Evolutionary conservation across 148 eudicot species (phyloP).

Genomic region (Chenopodium quinoa): DNA sequence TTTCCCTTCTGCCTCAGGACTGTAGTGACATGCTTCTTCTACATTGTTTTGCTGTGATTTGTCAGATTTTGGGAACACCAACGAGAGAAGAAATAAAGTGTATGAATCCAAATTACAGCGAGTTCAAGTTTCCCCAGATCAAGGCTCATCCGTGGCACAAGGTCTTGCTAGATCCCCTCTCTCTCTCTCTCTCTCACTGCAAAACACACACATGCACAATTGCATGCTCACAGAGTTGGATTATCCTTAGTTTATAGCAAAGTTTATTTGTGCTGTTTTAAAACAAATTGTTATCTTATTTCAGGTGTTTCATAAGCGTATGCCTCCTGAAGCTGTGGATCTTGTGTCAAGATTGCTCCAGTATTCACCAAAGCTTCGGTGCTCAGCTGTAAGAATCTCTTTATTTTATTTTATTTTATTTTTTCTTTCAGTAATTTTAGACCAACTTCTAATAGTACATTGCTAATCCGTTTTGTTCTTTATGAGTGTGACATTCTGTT

Average conservation of each 20-base stretch:
- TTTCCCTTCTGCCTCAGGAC: background rate
- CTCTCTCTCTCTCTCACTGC: background rate
- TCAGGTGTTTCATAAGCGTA: slow-evolving; percentile 75
- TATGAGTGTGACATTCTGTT: background rate
- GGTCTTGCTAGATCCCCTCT: slow-evolving; percentile 35
- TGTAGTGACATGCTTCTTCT: background rate
- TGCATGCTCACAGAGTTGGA: too few species aligned
- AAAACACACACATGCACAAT: background rate
- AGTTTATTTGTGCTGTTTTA: background rate
- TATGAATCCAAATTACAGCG: slow-evolving; percentile 86
- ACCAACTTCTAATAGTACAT: too few species aligned
- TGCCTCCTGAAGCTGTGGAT: slow-evolving; percentile 87
- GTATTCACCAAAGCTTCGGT: slow-evolving; percentile 77
- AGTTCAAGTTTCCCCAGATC: slow-evolving; percentile 91
- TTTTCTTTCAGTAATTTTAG: background rate
- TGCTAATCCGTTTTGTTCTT: background rate
- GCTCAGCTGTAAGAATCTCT: slow-evolving; percentile 64
- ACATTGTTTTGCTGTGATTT: slow-evolving; percentile 9
- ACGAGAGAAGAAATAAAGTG: slow-evolving; percentile 90
- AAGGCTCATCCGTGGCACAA: slow-evolving; percentile 99
- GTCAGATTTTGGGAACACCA: slow-evolving; percentile 80
- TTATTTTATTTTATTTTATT: slow-evolving; percentile 6
- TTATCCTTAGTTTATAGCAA: background rate
- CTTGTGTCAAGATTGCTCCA: slow-evolving; percentile 87
- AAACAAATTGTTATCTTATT: background rate